Evolutionary conservation across 1,284 basidiomycete species (phyloP).

Genomic region (Bondarzewia mesenterica): DNA sequence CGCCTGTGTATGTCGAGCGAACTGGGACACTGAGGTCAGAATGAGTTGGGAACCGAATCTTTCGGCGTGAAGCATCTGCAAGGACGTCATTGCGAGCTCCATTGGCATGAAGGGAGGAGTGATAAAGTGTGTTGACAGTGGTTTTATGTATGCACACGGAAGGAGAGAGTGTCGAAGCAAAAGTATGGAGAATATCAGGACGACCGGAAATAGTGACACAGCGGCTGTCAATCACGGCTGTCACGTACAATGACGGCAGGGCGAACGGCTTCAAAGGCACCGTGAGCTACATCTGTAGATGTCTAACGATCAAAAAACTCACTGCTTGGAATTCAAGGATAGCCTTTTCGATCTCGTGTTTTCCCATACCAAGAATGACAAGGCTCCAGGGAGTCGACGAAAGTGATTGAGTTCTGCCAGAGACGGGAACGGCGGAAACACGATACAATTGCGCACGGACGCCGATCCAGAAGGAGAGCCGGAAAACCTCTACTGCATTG

Average conservation of each 20-base stretch:
- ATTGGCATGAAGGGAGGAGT: conserved; percentile 30
- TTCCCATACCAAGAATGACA: conserved; percentile 36
- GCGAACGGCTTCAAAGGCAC: conserved; percentile 11
- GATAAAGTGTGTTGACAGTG: conserved; percentile 45
- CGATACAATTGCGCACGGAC: conserved; percentile 41
- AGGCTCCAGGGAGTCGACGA: conserved; percentile 38
- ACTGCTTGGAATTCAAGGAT: conserved; percentile 18
- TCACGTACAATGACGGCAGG: conserved; percentile 33
- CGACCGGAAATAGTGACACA: conserved; percentile 52
- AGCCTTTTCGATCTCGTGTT: conserved; percentile 24
- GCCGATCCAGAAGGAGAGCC: conserved; percentile 51
- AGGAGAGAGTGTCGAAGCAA: conserved; percentile 27
- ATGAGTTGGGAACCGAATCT: conserved; percentile 42
- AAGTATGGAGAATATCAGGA: conserved; percentile 38
- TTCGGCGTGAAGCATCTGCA: conserved; percentile 32
- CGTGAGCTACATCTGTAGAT: conserved; percentile 18
- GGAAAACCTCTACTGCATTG: conserved; percentile 40
- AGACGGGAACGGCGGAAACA: conserved; percentile 17
- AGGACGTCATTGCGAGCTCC: conserved; percentile 32
- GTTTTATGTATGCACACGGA: conserved; percentile 29
- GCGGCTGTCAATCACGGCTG: conserved; percentile 37
- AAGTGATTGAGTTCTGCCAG: not conserved
- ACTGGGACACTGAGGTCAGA: conserved; percentile 36
- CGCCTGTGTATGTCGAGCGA: conserved; percentile 41
- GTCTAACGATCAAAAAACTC: not conserved